Conservation (phyloP, 2,329 filamentous ascomycete genomes). For the Drechslerella dactyloides region DNA sequence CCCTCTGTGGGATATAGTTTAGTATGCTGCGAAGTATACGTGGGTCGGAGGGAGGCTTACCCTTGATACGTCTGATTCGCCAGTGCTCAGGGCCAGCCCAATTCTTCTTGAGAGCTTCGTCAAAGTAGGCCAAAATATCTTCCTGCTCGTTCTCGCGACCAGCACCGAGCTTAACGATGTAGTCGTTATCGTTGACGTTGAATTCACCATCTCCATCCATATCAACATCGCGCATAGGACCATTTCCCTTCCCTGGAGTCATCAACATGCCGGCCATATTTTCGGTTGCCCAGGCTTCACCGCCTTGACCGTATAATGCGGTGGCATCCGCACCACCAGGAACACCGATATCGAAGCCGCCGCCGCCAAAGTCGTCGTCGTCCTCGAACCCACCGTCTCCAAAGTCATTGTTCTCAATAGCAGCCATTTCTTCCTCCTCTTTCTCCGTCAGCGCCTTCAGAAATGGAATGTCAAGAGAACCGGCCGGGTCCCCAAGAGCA, state of each 20-base stretch:
- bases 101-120: slow-evolving; percentile 93
- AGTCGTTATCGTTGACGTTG: slow-evolving; percentile 73
- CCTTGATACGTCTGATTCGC: slow-evolving; percentile 93
- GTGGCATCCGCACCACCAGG: slow-evolving; percentile 75
- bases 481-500: slow-evolving; percentile 79
- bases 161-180: slow-evolving; percentile 64
- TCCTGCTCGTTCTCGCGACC: slow-evolving; percentile 82
- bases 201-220: slow-evolving; percentile 65
- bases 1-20: slow-evolving; percentile 19
- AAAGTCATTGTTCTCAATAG: slow-evolving; percentile 62
- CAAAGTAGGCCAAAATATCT: slow-evolving; percentile 97
- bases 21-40: neutral
- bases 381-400: slow-evolving; percentile 80
- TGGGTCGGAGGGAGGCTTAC: slow-evolving; percentile 59
- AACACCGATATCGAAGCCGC: slow-evolving; percentile 74
- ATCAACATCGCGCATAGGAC: slow-evolving; percentile 61
- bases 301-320: slow-evolving; percentile 87
- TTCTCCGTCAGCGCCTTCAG: slow-evolving; percentile 81
- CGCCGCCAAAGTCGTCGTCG: slow-evolving; percentile 77
- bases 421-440: slow-evolving; percentile 64
- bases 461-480: slow-evolving; percentile 87
- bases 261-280: slow-evolving; percentile 81
- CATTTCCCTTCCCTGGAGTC: slow-evolving; percentile 67
- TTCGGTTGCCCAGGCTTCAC: slow-evolving; percentile 87
- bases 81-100: slow-evolving; percentile 99